These are phyloP conservation scores for Lactifluus hygrophoroides DNA, from an alignment of 768 basidiomycete species.

Conservation along the genomic window DNA sequence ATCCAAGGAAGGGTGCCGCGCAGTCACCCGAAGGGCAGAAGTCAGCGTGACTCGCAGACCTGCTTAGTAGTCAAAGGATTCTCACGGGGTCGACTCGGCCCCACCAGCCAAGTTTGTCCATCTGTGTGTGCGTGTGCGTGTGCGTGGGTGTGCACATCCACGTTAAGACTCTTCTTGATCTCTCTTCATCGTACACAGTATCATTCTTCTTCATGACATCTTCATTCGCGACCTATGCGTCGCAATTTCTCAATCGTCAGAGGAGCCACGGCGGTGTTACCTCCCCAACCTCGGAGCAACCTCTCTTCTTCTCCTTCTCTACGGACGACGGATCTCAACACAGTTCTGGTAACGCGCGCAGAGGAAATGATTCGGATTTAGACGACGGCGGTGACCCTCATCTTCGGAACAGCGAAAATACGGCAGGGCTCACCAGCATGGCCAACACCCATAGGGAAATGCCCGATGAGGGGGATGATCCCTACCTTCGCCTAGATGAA, in stretches of 20 bases:
- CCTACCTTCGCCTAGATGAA: conserved; percentile 68
- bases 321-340: conserved; percentile 57
- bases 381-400: conserved; percentile 78
- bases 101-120: neutral
- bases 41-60: no score
- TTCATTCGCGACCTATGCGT: conserved; percentile 76
- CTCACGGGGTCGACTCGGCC: conserved; percentile 7
- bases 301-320: conserved; percentile 83
- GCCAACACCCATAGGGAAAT: conserved; percentile 18
- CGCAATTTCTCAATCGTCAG: conserved; percentile 66
- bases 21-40: no score
- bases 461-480: conserved; percentile 57
- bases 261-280: conserved; percentile 31
- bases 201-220: conserved; percentile 37
- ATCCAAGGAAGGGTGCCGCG: no score
- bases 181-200: neutral
- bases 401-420: conserved; percentile 36
- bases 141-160: neutral
- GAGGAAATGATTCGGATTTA: conserved; percentile 39
- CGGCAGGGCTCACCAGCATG: conserved; percentile 28
- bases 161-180: neutral
- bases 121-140: neutral
- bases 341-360: conserved; percentile 31
- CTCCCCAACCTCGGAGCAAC: conserved; percentile 55
- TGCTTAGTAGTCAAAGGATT: neutral